phyloP scores from a whole-genome alignment of 805 yeast species.

The Pichia nanzhaoensis region DNA sequence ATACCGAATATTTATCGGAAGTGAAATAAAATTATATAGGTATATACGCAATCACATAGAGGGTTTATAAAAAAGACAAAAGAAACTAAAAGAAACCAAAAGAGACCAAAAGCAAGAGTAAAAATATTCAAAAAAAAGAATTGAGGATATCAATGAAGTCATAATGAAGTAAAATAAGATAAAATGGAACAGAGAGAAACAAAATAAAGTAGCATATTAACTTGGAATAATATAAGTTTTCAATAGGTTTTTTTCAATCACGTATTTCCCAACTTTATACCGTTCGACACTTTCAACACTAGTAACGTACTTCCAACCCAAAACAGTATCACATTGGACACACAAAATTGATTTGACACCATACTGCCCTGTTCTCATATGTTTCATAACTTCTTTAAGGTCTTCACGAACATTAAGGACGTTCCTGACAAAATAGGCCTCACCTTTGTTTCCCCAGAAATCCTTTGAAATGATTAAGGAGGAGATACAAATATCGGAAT shows the following conservation, averaged over 20 bases:
- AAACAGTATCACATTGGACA: slow-evolving; percentile 24
- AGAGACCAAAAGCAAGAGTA: too few species aligned
- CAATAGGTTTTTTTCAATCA: slow-evolving; percentile 25
- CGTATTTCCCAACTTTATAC: slow-evolving; percentile 31
- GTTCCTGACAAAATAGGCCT: slow-evolving; percentile 28
- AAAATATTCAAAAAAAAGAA: too few species aligned
- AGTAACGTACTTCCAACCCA: slow-evolving; percentile 32
- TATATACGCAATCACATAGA: too few species aligned
- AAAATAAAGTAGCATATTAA: background rate
- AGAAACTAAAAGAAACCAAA: too few species aligned
- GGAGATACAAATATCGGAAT: slow-evolving; percentile 28
- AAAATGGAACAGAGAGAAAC: background rate
- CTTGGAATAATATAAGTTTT: slow-evolving; percentile 2
- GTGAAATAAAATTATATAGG: too few species aligned
- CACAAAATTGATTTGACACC: slow-evolving; percentile 26
- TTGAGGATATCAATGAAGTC: too few species aligned
- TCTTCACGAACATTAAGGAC: slow-evolving; percentile 25
- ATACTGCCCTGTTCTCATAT: slow-evolving; percentile 31
- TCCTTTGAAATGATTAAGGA: slow-evolving; percentile 28
- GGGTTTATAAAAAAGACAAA: too few species aligned
- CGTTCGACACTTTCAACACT: slow-evolving; percentile 25
- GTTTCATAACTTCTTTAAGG: slow-evolving; percentile 19
- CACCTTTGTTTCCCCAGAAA: slow-evolving; percentile 30
- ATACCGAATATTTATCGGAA: too few species aligned
- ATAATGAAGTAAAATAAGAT: background rate